Conservation (phyloP, 2,329 filamentous ascomycete genomes). For the Phoma sp. region DNA sequence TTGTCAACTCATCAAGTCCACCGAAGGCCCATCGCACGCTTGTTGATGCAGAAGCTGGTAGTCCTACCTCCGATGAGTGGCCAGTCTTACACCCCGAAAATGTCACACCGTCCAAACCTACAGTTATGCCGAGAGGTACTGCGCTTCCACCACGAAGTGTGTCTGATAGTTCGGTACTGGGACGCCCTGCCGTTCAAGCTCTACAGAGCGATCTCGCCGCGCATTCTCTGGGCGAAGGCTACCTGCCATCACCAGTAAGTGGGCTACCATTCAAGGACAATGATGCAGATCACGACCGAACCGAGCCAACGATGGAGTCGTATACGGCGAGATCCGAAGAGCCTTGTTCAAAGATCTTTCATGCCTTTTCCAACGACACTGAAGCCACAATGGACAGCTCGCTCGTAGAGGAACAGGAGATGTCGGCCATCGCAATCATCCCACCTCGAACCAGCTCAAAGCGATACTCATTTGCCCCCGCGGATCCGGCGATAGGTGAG, state of each 20-base stretch:
- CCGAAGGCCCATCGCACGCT: conserved; percentile 46
- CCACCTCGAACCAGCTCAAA: conserved; percentile 28
- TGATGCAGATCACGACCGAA: neutral
- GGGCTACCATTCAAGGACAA: neutral
- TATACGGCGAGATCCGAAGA: conserved; percentile 6
- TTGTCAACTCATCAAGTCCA: conserved; percentile 40
- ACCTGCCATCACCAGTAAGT: neutral
- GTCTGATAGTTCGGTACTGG: conserved; percentile 5
- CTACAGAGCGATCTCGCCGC: neutral
- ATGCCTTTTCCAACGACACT: conserved; percentile 18
- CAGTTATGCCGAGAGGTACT: neutral
- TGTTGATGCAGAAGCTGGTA: conserved; percentile 48
- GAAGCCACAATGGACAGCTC: conserved; percentile 15
- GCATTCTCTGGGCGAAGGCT: neutral
- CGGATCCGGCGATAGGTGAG: neutral
- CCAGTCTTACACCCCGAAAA: conserved; percentile 37
- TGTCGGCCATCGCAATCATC: neutral
- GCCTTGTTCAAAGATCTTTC: conserved; percentile 11
- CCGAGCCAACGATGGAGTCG: neutral
- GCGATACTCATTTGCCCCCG: conserved; percentile 19
- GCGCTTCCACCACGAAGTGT: conserved; percentile 3
- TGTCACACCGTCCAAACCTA: conserved; percentile 1
- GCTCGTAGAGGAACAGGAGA: conserved; percentile 6
- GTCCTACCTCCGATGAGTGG: conserved; percentile 35
- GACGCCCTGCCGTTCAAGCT: neutral